These are phyloP conservation scores for Phenoliferia sp. DNA, from an alignment of 1,284 basidiomycete genomes.

Conservation along the genomic window DNA sequence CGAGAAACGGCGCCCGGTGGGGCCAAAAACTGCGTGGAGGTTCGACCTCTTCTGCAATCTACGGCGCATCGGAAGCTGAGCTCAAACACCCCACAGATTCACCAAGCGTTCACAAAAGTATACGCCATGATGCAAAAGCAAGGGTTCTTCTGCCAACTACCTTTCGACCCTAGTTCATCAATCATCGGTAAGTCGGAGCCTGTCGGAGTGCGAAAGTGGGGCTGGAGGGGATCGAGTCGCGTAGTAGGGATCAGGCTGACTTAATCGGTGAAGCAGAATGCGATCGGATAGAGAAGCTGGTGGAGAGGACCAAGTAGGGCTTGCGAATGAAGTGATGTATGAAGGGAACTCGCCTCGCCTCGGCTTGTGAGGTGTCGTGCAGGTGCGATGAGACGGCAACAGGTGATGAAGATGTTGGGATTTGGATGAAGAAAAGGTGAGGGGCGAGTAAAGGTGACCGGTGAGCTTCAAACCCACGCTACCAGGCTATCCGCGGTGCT, in stretches of 20 bases:
- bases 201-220: too few species aligned
- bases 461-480: too few species aligned
- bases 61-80: neutral
- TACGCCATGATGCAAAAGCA: slow-evolving; percentile 32
- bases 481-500: too few species aligned
- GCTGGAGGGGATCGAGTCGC: too few species aligned
- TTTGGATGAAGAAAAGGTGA: too few species aligned
- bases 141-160: slow-evolving; percentile 36
- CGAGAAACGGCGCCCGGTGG: neutral
- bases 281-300: neutral
- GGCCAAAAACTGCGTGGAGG: neutral
- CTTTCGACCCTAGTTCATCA: slow-evolving; percentile 31
- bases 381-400: too few species aligned
- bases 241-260: neutral
- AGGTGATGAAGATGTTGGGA: too few species aligned
- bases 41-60: too few species aligned
- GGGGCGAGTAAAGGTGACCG: too few species aligned
- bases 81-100: too few species aligned
- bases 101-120: slow-evolving; percentile 4
- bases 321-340: neutral
- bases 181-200: slow-evolving; percentile 27
- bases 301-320: neutral
- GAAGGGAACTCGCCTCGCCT: neutral
- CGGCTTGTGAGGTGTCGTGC: neutral
- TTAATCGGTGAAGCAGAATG: neutral